phyloP scores from a whole-genome alignment of 768 basidiomycete genomes.

The Suillus decipiens region DNA sequence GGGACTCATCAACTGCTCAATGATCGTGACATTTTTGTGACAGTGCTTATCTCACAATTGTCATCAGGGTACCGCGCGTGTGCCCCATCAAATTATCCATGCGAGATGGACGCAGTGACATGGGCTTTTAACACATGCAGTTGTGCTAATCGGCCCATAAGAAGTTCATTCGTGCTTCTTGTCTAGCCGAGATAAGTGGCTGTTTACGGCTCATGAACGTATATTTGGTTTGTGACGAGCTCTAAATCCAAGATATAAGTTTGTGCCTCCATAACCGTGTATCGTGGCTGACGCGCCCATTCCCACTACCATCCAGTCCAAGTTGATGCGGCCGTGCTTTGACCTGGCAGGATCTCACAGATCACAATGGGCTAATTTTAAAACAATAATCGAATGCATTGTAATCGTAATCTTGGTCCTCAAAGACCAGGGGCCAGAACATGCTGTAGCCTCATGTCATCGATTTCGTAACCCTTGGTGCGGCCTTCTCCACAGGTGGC shows the following conservation, averaged over 20 bases:
- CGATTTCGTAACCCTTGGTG: constrained; percentile 17
- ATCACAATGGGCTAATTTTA: constrained; percentile 26
- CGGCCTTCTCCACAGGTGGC: constrained; percentile 12
- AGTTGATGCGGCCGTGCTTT: constrained; percentile 11
- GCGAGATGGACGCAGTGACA: constrained; percentile 1
- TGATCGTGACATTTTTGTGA: too few species aligned
- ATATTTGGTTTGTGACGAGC: background rate
- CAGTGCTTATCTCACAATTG: constrained; percentile 6
- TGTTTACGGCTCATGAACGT: background rate
- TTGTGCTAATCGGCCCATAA: constrained; percentile 2
- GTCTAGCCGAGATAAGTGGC: constrained; percentile 3
- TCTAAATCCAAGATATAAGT: background rate
- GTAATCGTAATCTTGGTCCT: constrained; percentile 2
- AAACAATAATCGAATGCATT: constrained; percentile 13
- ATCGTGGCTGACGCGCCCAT: background rate
- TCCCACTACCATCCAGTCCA: background rate
- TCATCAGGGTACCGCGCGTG: background rate
- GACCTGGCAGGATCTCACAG: constrained; percentile 15
- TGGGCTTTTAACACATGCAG: background rate
- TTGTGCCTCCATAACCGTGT: background rate
- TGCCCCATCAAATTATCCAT: background rate
- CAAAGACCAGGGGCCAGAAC: constrained; percentile 11
- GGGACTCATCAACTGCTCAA: background rate
- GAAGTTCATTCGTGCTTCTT: background rate
- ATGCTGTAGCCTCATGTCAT: constrained; percentile 31